Evolutionary conservation across 2,329 filamentous ascomycete species (phyloP).

Genomic region (Thielaviopsis punctulata): DNA sequence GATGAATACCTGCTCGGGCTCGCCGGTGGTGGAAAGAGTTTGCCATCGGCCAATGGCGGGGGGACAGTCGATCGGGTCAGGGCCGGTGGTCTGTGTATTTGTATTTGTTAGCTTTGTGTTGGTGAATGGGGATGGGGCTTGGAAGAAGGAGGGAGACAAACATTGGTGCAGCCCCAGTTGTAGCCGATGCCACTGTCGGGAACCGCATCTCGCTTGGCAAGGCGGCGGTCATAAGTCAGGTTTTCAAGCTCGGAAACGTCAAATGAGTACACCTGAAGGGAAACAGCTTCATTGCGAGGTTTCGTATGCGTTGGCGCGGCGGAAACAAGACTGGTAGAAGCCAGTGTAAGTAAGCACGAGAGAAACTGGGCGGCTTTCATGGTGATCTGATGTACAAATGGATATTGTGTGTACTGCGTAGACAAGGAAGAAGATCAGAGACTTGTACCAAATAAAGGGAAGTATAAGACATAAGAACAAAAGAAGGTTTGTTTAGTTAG

Average conservation of each 20-base stretch:
- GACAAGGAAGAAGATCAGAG: no score
- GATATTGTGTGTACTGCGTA: background rate
- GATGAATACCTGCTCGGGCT: background rate
- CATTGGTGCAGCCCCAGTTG: constrained; percentile 11
- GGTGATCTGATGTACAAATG: background rate
- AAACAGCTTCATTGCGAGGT: background rate
- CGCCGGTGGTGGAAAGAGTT: background rate
- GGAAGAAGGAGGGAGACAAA: background rate
- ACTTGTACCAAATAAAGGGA: no score
- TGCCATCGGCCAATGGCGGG: constrained; percentile 8
- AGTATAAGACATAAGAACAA: no score
- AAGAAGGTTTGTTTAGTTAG: no score
- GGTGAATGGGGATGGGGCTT: background rate
- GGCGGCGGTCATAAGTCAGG: background rate
- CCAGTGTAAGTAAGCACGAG: background rate
- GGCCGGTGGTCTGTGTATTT: constrained; percentile 3
- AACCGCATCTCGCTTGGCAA: background rate
- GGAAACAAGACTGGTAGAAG: background rate
- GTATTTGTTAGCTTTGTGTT: background rate
- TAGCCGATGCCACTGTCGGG: constrained; percentile 3
- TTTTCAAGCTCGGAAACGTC: background rate
- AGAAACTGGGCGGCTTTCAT: constrained; percentile 1
- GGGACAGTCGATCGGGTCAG: constrained; percentile 10
- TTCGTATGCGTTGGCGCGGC: background rate
- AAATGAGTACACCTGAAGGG: background rate